Percentiles rank a stretch among this genome's conserved stretches.
phyloP scores from a whole-genome alignment of 2,329 filamentous ascomycete genomes.

The Karstenula rhodostoma region DNA sequence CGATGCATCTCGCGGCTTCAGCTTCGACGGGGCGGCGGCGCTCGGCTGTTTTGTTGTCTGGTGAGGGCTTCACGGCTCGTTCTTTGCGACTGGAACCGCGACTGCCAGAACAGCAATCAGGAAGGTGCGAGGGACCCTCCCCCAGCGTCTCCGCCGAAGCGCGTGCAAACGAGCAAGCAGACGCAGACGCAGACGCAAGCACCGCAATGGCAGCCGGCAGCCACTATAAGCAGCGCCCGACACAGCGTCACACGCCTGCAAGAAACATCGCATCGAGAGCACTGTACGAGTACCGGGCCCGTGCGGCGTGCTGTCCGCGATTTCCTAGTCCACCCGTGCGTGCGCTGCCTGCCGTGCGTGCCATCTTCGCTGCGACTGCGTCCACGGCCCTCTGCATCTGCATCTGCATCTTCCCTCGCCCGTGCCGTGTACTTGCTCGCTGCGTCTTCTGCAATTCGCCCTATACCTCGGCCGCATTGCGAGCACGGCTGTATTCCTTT shows the following conservation, averaged over 20 bases:
- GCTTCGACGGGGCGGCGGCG: neutral
- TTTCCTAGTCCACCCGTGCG: conserved; percentile 8
- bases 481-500: conserved; percentile 26
- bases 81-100: neutral
- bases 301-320: conserved; percentile 10
- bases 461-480: neutral
- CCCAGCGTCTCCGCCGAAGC: neutral
- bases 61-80: neutral
- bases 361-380: conserved; percentile 2
- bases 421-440: conserved; percentile 11
- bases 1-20: neutral
- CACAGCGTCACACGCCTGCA: neutral
- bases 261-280: neutral
- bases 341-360: conserved; percentile 10
- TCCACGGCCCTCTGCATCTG: neutral
- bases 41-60: conserved; percentile 3
- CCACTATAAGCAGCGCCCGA: neutral
- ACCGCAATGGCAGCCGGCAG: neutral
- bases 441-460: neutral
- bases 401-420: conserved; percentile 2
- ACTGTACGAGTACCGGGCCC: neutral
- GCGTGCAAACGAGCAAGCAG: neutral
- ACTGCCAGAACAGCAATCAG: conserved; percentile 3
- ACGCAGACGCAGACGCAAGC: neutral
- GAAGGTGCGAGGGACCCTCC: conserved; percentile 3